Evolutionary conservation across 1,139 yeast genomes (phyloP), one percentile per base, ranked within the genome.

Genomic region (Scheffersomyces stambukii): DNA sequence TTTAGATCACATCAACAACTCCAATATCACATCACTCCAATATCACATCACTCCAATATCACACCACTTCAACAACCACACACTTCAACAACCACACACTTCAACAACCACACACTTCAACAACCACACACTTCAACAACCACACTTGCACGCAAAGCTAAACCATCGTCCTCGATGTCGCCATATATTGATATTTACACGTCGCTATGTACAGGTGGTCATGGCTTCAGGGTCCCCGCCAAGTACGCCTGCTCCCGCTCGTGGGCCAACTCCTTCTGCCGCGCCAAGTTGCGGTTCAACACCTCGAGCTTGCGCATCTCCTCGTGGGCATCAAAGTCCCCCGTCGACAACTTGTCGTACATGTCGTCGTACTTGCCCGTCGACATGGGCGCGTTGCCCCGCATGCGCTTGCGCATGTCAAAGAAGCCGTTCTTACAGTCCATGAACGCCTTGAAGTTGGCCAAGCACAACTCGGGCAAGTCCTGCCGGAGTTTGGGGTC

Each of bases 301-400:
- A 69, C 63, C 25, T 75, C 76, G 36, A 83, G 61, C 54, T 81
- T 82, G 37, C 62, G 64, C 70, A 84, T 75, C 57, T 91, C 97
- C 37, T 81, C 91, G 28, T 67, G 64, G 1, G 96, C 76, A 50
- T 88, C 80, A 49, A 83, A 88, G 35, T 88, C 70, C 0, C 97
- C 98, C 4, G 65, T 55, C 1, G 89, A 79, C 36, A 91, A 64
- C 38, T 82, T 81, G 22, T 80, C 85, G 42, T 81, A 82, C 30
- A 85, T 85, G 35, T 84, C 91, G 46, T 89, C 96, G 55, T 81
- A 89, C 50, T 80, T 82, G 0, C 98, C 98, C 2, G 95, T 84
- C 7, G 96, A 85, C 27, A 85, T 58, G 0, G 97, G 89, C 1
- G 94, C 98, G 49, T 91, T 91, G 6, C 98, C 98, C 50, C 85